Evolutionary conservation across 164 flowering plant species (phyloP).

Genomic region (Hamamelis virginiana): DNA sequence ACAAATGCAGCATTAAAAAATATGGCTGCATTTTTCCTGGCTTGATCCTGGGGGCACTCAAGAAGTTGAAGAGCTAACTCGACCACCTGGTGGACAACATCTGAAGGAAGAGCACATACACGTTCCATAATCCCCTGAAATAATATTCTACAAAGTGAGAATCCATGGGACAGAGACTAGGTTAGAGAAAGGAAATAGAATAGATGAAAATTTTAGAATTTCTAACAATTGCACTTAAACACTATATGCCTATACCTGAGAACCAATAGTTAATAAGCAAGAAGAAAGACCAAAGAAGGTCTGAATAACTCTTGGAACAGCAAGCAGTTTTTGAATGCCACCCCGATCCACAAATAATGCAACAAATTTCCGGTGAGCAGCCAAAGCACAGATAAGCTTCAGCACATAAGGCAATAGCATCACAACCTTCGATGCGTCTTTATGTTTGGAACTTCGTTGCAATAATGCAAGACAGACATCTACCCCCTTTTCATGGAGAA

Average conservation of each 20-base stretch:
- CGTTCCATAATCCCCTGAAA: constrained; percentile 96
- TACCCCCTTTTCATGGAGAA: constrained; percentile 93
- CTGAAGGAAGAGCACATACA: constrained; percentile 90
- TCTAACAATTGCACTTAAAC: background rate
- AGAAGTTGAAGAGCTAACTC: constrained; percentile 90
- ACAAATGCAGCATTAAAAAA: constrained; percentile 91
- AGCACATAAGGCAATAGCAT: constrained; percentile 72
- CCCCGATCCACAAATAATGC: constrained; percentile 95
- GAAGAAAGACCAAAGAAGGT: constrained; percentile 91
- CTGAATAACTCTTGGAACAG: constrained; percentile 65
- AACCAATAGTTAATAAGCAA: constrained; percentile 90
- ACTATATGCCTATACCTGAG: constrained; percentile 63
- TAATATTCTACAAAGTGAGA: constrained; percentile 4
- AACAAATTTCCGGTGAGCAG: constrained; percentile 94
- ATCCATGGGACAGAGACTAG: background rate
- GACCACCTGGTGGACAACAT: constrained; percentile 70
- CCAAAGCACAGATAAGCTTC: constrained; percentile 88
- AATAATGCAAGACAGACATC: constrained; percentile 88
- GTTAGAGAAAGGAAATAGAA: background rate
- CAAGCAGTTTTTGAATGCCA: constrained; percentile 89
- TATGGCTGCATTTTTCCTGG: constrained; percentile 86
- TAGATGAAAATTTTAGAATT: background rate
- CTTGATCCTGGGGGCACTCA: constrained; percentile 86
- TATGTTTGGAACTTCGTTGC: constrained; percentile 48
- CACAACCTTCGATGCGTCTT: constrained; percentile 40